Conservation (phyloP, 2,329 filamentous ascomycete genomes). For the Colletotrichum spaethianum region DNA sequence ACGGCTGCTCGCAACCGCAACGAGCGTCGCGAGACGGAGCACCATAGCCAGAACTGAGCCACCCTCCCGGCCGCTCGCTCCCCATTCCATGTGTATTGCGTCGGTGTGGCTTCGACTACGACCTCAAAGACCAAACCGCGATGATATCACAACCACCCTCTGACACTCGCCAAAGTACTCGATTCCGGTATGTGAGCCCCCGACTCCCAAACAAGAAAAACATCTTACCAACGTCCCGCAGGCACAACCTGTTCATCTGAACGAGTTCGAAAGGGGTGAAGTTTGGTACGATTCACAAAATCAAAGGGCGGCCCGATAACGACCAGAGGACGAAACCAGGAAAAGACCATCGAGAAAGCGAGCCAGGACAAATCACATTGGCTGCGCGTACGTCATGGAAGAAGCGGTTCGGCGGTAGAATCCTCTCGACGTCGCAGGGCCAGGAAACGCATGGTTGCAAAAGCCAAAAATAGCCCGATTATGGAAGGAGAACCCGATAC, state of each 20-base stretch:
- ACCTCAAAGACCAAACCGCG: background rate
- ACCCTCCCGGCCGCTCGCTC: too few species aligned
- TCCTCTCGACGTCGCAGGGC: background rate
- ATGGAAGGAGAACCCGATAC: background rate
- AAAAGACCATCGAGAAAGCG: background rate
- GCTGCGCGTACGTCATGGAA: background rate
- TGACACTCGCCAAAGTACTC: too few species aligned
- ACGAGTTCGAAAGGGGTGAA: too few species aligned
- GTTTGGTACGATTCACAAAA: background rate
- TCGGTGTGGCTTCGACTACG: background rate
- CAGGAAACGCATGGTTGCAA: background rate
- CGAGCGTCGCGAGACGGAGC: background rate
- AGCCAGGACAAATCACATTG: background rate
- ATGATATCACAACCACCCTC: background rate
- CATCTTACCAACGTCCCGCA: background rate
- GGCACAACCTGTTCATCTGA: background rate
- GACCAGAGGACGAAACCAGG: background rate
- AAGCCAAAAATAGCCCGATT: too few species aligned
- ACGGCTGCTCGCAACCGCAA: conserved; percentile 3
- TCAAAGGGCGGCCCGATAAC: too few species aligned
- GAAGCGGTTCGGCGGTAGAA: background rate
- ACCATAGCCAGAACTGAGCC: background rate
- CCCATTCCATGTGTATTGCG: background rate
- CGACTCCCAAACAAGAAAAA: too few species aligned
- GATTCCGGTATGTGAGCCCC: too few species aligned